Conservation (phyloP, 176 grass and related monocot species). For the Oryza nivara region DNA sequence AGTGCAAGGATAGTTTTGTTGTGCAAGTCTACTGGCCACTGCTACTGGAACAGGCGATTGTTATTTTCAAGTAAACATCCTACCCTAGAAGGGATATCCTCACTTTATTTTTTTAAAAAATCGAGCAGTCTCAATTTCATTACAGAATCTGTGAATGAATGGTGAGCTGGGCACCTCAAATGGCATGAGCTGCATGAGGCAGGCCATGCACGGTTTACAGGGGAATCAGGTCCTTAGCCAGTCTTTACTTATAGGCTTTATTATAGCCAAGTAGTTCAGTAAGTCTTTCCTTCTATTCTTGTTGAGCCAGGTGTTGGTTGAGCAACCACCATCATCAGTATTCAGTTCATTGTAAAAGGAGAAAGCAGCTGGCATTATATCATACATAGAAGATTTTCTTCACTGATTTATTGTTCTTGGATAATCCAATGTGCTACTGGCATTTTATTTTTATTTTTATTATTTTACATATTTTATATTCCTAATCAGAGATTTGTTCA, state of each 20-base stretch:
- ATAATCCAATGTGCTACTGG: background rate
- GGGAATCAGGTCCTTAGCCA: background rate
- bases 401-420: constrained; percentile 27
- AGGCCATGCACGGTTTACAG: background rate
- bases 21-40: background rate
- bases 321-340: background rate
- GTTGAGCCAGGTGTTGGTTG: background rate
- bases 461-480: background rate
- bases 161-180: background rate
- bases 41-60: background rate
- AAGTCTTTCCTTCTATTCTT: background rate
- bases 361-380: background rate
- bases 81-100: background rate
- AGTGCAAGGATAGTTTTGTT: background rate
- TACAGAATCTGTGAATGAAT: background rate
- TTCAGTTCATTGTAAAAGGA: background rate
- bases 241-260: background rate
- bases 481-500: constrained; percentile 37
- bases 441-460: constrained; percentile 24
- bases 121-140: background rate
- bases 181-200: background rate
- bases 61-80: background rate
- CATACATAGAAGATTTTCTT: constrained; percentile 2
- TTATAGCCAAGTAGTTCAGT: background rate
- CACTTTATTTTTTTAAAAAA: background rate